Evolutionary conservation across 108 stramenopile genomes (phyloP).

Genomic region (Discostella stelligeroides): DNA sequence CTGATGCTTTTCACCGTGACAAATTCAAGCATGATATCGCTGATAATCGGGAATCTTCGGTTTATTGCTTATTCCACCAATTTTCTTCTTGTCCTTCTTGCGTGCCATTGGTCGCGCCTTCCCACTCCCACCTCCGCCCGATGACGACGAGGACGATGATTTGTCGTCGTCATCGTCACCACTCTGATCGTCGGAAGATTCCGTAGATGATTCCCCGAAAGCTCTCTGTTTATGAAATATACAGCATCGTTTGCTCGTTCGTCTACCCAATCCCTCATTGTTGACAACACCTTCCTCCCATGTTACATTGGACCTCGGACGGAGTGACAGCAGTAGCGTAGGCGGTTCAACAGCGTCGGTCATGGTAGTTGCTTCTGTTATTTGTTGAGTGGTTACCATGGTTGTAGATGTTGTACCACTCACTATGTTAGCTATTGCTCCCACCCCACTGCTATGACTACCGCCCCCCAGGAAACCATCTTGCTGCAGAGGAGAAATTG

Average conservation of each 20-base stretch:
- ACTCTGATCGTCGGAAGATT: constrained; percentile 67
- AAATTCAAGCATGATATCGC: constrained; percentile 81
- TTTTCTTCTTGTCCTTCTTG: constrained; percentile 52
- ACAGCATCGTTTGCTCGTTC: constrained; percentile 94
- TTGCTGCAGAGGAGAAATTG: neutral
- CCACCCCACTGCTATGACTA: neutral
- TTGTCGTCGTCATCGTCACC: constrained; percentile 37
- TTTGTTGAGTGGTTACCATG: constrained; percentile 35
- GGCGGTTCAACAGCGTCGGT: constrained; percentile 17
- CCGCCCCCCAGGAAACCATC: constrained; percentile 1
- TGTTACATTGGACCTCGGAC: constrained; percentile 41
- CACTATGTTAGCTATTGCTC: constrained; percentile 4
- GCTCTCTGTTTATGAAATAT: constrained; percentile 93
- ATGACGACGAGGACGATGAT: constrained; percentile 37
- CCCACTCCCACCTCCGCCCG: constrained; percentile 41
- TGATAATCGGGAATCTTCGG: constrained; percentile 77
- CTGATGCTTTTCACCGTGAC: too few species aligned
- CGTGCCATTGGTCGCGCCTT: constrained; percentile 43
- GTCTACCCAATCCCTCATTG: constrained; percentile 92
- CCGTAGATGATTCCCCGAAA: constrained; percentile 90
- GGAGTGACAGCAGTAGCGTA: constrained; percentile 37
- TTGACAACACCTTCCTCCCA: constrained; percentile 87
- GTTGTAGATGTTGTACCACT: constrained; percentile 20
- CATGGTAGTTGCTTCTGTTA: too few species aligned
- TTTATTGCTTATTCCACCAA: constrained; percentile 53